phyloP scores from a whole-genome alignment of 2,329 filamentous ascomycete genomes.

The Capronia americana region DNA sequence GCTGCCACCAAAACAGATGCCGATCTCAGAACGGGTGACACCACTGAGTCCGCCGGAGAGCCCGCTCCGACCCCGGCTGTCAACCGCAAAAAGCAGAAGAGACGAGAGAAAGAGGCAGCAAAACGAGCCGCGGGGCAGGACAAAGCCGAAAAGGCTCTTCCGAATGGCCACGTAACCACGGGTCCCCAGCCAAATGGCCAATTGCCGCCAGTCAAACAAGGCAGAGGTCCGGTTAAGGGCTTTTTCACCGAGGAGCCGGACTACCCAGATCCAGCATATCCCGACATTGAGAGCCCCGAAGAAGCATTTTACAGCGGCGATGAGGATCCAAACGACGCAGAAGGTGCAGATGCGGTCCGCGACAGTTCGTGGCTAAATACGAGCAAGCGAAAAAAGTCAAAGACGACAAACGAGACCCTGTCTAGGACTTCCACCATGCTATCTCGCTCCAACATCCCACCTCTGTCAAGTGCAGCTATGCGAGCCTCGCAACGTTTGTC shows the following conservation, averaged over 20 bases:
- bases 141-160: constrained; percentile 49
- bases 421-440: constrained; percentile 44
- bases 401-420: constrained; percentile 28
- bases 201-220: constrained; percentile 36
- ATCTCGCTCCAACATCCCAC: constrained; percentile 50
- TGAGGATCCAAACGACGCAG: constrained; percentile 50
- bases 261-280: constrained; percentile 46
- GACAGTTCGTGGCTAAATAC: constrained; percentile 39
- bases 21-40: constrained; percentile 43
- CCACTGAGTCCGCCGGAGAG: constrained; percentile 39
- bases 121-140: constrained; percentile 64
- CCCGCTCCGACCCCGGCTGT: constrained; percentile 56
- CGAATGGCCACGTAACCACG: constrained; percentile 40
- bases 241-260: constrained; percentile 43
- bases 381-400: constrained; percentile 44
- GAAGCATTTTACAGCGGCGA: constrained; percentile 65
- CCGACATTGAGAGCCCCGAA: constrained; percentile 57
- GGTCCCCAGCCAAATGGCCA: constrained; percentile 27
- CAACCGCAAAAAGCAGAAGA: constrained; percentile 95
- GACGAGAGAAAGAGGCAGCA: constrained; percentile 81
- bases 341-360: constrained; percentile 40
- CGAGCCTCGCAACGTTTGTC: constrained; percentile 57
- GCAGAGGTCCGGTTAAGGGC: constrained; percentile 40
- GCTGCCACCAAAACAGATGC: constrained; percentile 39
- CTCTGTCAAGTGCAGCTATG: constrained; percentile 51